Base-by-base conservation (phyloP, 2,329 filamentous ascomycete genomes). In the Talaromyces sp. region DNA sequence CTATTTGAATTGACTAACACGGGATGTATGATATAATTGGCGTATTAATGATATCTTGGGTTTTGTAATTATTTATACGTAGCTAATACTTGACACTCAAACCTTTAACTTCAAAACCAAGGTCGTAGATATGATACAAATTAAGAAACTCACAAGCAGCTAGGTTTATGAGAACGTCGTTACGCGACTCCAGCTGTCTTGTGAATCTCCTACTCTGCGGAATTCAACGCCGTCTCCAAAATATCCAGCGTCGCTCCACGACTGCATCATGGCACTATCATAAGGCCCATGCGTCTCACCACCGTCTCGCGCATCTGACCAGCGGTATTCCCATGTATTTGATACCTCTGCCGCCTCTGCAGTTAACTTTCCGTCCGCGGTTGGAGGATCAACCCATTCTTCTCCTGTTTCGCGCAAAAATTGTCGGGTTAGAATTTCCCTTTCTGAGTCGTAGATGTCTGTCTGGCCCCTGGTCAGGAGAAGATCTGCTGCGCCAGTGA, bases 231-330 rank as follows among this genome's bases (percentile, higher is more conserved):
- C 75, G 64, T 94, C 88, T 12, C 87, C 89, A 75, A 99, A 99
- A 72, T 97, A 97, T 2, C 94, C 94, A 26, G 91, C 91, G 63
- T 90, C 86, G 66, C 89, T 86, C 94, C 94, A 99, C 2, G 90
- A 89, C 68, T 87, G 85, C 94, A 99, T 97, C 41, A 88, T 93
- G 5, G 82, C 74, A 8, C 83, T 85, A 70, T 97, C 91, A 73
- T 92, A 99, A 0, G 94, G 93, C 0, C 94, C 94, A 74, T 99
- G 91, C 61, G 84, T 83, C 54, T 85, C 83, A 11, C 85, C 90
- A 29, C 85, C 89, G 69, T 96, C 93, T 46, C 92, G 83, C 19
- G 90, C 91, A 72, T 96, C 92, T 43, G 86, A 88, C 94, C 94
- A 99, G 61, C 91, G 84, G 73, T 91, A 99, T 74, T 97, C 90